phyloP scores from a whole-genome alignment of 371 early-diverging fungal genomes.

The Chytridium lagenaria region DNA sequence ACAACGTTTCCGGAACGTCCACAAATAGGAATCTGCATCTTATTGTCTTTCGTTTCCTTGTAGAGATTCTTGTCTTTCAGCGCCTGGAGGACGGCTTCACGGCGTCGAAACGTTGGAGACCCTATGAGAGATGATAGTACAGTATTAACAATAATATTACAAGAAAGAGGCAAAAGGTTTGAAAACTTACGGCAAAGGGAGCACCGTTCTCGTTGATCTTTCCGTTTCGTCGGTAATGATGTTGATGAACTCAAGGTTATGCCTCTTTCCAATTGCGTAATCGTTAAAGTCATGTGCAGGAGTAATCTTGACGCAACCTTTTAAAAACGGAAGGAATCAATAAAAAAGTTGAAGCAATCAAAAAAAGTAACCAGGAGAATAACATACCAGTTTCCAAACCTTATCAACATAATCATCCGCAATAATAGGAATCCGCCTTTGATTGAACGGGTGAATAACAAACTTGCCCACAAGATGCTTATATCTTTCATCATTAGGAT shows the following conservation, averaged over 20 bases:
- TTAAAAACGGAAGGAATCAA: conserved; percentile 2
- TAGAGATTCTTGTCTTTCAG: conserved; percentile 91
- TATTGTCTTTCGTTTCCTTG: conserved; percentile 85
- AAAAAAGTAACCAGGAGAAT: too few relatives aligned
- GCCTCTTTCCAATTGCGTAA: conserved; percentile 96
- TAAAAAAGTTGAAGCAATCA: conserved; percentile 11
- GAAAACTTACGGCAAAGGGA: conserved; percentile 55
- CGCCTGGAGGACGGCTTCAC: conserved; percentile 85
- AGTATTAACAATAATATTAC: background rate
- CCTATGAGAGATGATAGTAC: conserved; percentile 43
- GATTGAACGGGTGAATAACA: conserved; percentile 95
- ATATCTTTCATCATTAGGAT: conserved; percentile 91
- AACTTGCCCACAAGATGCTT: conserved; percentile 91
- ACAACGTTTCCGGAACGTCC: conserved; percentile 97
- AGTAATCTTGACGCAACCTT: conserved; percentile 99
- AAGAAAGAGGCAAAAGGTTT: background rate
- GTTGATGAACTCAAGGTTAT: conserved; percentile 91
- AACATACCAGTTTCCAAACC: conserved; percentile 85
- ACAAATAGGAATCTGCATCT: conserved; percentile 94
- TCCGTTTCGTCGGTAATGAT: conserved; percentile 97
- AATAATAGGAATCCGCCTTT: conserved; percentile 88
- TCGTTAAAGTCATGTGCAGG: conserved; percentile 99
- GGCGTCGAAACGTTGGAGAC: conserved; percentile 97
- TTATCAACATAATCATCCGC: conserved; percentile 94
- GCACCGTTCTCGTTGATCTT: conserved; percentile 89